Conservation (phyloP, 2,329 filamentous ascomycete genomes). For the Microcera coccophila region DNA sequence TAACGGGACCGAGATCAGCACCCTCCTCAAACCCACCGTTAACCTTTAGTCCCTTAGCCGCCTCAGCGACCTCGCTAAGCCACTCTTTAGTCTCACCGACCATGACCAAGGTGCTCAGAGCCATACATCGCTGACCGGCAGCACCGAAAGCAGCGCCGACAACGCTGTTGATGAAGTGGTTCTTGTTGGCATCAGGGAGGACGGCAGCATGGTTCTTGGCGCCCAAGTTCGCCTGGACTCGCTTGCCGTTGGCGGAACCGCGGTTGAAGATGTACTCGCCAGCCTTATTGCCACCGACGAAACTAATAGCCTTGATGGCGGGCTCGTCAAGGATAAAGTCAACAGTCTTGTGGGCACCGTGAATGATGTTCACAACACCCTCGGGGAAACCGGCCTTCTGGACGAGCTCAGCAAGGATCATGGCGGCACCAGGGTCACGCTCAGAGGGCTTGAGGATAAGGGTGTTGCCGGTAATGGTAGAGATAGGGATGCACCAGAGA, state of each 20-base stretch:
- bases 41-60: conserved; percentile 67
- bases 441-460: conserved; percentile 83
- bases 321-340: conserved; percentile 85
- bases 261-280: conserved; percentile 81
- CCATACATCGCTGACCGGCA: conserved; percentile 84
- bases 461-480: conserved; percentile 79
- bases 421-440: conserved; percentile 76
- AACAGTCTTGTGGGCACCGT: conserved; percentile 75
- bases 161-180: conserved; percentile 81
- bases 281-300: conserved; percentile 83
- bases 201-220: conserved; percentile 87
- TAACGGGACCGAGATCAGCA: conserved; percentile 77
- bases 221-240: conserved; percentile 81
- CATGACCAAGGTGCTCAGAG: conserved; percentile 76
- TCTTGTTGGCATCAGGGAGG: conserved; percentile 84
- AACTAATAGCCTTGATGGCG: conserved; percentile 79
- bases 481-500: conserved; percentile 84
- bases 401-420: conserved; percentile 79
- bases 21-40: conserved; percentile 79
- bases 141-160: conserved; percentile 81
- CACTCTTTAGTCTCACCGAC: conserved; percentile 82
- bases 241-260: conserved; percentile 80
- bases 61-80: conserved; percentile 72
- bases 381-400: conserved; percentile 77
- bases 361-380: conserved; percentile 78